Conservation (phyloP, 208 protist species). For the Trypanosoma vivax region DNA sequence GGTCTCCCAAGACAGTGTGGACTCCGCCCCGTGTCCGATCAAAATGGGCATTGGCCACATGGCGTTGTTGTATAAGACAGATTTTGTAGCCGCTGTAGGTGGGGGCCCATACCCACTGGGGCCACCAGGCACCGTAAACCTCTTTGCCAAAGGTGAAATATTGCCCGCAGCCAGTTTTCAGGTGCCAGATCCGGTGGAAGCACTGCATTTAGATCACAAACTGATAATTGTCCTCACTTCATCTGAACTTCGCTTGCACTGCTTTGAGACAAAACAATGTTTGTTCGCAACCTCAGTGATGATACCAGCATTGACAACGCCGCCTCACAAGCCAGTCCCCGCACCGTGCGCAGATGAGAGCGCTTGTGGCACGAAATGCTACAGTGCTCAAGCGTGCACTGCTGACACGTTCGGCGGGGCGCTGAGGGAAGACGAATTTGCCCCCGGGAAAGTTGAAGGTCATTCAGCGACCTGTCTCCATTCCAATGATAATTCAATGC, state of each 20-base stretch:
- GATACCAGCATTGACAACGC: slow-evolving; percentile 3
- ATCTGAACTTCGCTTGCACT: slow-evolving; percentile 14
- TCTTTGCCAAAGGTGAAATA: slow-evolving; percentile 11
- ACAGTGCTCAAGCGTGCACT: too few relatives aligned
- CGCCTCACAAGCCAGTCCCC: slow-evolving; percentile 19
- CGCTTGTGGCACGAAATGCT: too few relatives aligned
- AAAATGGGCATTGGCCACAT: slow-evolving; percentile 52
- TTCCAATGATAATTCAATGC: background rate
- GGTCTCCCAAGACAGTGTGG: background rate
- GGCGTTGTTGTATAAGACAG: slow-evolving; percentile 53
- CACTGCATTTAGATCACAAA: slow-evolving; percentile 12
- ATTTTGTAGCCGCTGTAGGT: slow-evolving; percentile 52
- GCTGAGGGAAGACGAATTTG: too few relatives aligned
- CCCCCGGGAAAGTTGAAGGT: too few relatives aligned
- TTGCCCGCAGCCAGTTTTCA: slow-evolving; percentile 3
- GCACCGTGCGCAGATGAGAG: too few relatives aligned
- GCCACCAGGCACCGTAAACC: slow-evolving; percentile 16
- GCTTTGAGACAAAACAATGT: slow-evolving; percentile 19
- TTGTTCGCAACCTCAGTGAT: slow-evolving; percentile 10
- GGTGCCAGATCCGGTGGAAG: slow-evolving; percentile 13
- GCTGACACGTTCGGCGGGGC: too few relatives aligned
- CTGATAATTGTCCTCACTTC: slow-evolving; percentile 23
- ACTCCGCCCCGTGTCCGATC: background rate
- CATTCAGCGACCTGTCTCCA: too few relatives aligned
- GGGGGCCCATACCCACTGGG: slow-evolving; percentile 50